Percentiles rank a stretch among this genome's conserved stretches.
Conservation (phyloP, 331 rosid genomes). For the Erythrophleum ivorense region DNA sequence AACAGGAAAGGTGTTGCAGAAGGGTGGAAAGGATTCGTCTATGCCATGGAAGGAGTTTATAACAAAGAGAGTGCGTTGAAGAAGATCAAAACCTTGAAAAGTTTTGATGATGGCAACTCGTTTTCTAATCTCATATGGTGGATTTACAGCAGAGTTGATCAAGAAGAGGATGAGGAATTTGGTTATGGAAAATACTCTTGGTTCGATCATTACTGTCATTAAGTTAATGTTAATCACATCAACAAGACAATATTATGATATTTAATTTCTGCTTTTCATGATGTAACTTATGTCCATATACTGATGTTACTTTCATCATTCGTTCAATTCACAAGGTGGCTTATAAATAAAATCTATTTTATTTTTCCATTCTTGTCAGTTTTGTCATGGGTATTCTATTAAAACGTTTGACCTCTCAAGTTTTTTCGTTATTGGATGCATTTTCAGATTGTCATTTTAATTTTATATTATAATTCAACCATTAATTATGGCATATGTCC, state of each 20-base stretch:
- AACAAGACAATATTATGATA: neutral
- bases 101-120: conserved; percentile 79
- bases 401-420: too few relatives aligned
- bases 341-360: too few relatives aligned
- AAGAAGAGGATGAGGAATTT: conserved; percentile 41
- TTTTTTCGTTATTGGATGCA: too few relatives aligned
- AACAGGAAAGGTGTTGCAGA: conserved; percentile 74
- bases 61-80: conserved; percentile 63
- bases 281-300: too few relatives aligned
- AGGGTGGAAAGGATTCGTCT: conserved; percentile 85
- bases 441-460: too few relatives aligned
- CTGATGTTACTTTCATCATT: too few relatives aligned
- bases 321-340: too few relatives aligned
- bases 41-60: conserved; percentile 74
- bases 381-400: too few relatives aligned
- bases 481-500: too few relatives aligned
- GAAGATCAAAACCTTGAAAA: conserved; percentile 56
- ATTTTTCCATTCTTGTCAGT: too few relatives aligned
- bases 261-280: neutral
- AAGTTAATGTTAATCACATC: neutral
- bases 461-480: too few relatives aligned
- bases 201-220: conserved; percentile 58
- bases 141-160: conserved; percentile 68
- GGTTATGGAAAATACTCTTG: conserved; percentile 53
- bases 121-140: conserved; percentile 79